These are phyloP conservation scores for Fistulifera pelliculosa DNA, from an alignment of 108 stramenopile genomes.

Conservation along the genomic window DNA sequence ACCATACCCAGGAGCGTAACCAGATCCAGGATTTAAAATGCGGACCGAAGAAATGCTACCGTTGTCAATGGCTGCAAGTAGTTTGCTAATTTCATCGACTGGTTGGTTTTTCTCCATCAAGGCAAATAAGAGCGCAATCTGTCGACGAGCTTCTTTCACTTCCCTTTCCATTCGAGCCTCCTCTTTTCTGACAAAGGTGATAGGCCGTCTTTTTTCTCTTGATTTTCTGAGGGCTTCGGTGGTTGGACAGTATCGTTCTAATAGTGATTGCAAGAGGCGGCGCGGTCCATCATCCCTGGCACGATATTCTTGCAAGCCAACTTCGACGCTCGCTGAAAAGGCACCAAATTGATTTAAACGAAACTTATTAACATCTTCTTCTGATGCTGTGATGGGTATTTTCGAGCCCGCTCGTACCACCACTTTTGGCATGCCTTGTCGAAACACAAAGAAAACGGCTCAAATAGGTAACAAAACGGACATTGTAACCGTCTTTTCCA, in stretches of 20 bases:
- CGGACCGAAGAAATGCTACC: conserved; percentile 45
- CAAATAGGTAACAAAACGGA: conserved; percentile 72
- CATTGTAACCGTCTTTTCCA: conserved; percentile 68
- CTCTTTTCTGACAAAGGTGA: conserved; percentile 4
- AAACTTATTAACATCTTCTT: conserved; percentile 40
- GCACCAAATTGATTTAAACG: conserved; percentile 65
- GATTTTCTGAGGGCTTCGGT: too few species aligned
- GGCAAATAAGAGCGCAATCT: conserved; percentile 74
- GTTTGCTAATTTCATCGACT: conserved; percentile 47
- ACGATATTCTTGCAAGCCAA: conserved; percentile 66
- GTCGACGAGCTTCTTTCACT: conserved; percentile 69
- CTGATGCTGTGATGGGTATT: conserved; percentile 40
- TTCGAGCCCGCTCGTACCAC: conserved; percentile 59
- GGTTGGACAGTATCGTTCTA: conserved; percentile 34
- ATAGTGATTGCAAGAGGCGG: conserved; percentile 31
- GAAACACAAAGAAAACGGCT: conserved; percentile 64
- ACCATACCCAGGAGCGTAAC: conserved; percentile 64
- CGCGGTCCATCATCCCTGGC: conserved; percentile 36
- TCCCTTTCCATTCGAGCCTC: conserved; percentile 24
- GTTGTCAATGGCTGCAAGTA: conserved; percentile 69
- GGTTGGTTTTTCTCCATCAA: conserved; percentile 66
- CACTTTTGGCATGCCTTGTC: conserved; percentile 70
- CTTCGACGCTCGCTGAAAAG: conserved; percentile 72
- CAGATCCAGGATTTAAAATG: conserved; percentile 45
- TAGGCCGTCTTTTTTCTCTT: background rate